Base-by-base conservation (phyloP, 163 green algal species). In the Trebouxia gelatinosa region DNA sequence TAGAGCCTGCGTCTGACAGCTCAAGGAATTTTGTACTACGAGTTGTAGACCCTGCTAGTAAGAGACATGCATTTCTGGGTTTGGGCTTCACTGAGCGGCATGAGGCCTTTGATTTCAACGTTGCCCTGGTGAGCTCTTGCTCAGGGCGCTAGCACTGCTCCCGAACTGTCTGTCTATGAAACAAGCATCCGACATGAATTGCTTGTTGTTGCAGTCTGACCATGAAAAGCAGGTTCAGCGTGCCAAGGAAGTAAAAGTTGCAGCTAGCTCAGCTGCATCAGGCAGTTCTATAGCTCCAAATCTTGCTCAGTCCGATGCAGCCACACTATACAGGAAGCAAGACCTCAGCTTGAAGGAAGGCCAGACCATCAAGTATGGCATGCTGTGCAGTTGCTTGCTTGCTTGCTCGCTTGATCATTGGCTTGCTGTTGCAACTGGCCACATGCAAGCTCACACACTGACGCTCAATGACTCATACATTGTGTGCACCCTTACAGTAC, bases 71-170 rank as follows among this genome's bases (percentile, higher is more conserved):
- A 2, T 98, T 98, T 80, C 75, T 98, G 29, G 80, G 93, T 2
- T 71, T 97, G 23, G 91, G 89, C 37, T 98, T 98, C 76, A 59
- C 77, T 11, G 93, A 98, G 35, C 77, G 94, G 9, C 81, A 51
- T 6, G 83, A 94, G 9, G 92, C 94, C 0, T 98, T 97, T 72
- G 94, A 97, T 81, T 98, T 98, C 87, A 95, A 94, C 31, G 92
- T 95, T 7, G 89, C 93, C 0, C 83, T 98, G 70, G 88, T 90
- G 66, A 46, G 86, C 67, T 38, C 0, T n/a, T n/a, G n/a, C n/a
- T 37, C 48, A 59, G 48, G 19, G 48, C 3, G 19, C 2, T 59
- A 2, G 2, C 48, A 19, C 48, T 23, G 48, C 48, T 2, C 48
- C 19, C 48, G 26, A 28, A 23, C 48, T 59, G 23, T 19, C 26